Conservation (phyloP, 2,329 filamentous ascomycete genomes). For the Penicillium vulpinum region DNA sequence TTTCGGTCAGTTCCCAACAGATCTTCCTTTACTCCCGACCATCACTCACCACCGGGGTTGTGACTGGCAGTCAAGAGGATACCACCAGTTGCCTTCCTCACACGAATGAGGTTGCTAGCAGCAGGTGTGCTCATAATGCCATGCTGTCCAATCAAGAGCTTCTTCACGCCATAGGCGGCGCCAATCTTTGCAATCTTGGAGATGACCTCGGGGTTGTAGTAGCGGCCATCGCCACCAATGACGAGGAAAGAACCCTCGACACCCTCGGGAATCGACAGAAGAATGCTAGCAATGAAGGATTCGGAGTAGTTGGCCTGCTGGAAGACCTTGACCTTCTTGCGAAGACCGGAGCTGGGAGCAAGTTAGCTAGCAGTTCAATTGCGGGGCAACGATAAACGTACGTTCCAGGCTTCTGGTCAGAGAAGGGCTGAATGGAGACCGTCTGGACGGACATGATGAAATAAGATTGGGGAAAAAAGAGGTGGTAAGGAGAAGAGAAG, state of each 20-base stretch:
- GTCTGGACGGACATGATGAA: conserved; percentile 25
- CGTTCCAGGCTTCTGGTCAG: conserved; percentile 99
- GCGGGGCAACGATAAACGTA: conserved; percentile 56
- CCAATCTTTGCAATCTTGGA: conserved; percentile 97
- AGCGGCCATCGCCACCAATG: conserved; percentile 95
- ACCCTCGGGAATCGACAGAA: conserved; percentile 94
- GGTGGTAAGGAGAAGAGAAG: conserved; percentile 7
- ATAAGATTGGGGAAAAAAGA: conserved; percentile 3
- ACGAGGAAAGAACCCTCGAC: conserved; percentile 85
- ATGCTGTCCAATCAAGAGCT: conserved; percentile 92
- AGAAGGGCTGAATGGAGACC: conserved; percentile 79
- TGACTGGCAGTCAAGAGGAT: conserved; percentile 96
- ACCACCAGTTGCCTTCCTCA: conserved; percentile 91
- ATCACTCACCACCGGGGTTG: conserved; percentile 84
- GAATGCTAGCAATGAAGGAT: conserved; percentile 88
- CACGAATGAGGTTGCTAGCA: conserved; percentile 92
- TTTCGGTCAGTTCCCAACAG: not conserved
- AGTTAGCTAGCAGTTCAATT: conserved; percentile 16
- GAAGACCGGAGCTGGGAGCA: conserved; percentile 78
- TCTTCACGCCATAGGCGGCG: conserved; percentile 97
- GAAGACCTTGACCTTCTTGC: conserved; percentile 98
- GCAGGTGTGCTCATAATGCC: conserved; percentile 96
- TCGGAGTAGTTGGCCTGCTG: conserved; percentile 95
- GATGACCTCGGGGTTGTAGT: conserved; percentile 94
- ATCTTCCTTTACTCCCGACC: not conserved